Conservation (phyloP, 2,329 filamentous ascomycete species). For the Drechslerella coelobrocha region DNA sequence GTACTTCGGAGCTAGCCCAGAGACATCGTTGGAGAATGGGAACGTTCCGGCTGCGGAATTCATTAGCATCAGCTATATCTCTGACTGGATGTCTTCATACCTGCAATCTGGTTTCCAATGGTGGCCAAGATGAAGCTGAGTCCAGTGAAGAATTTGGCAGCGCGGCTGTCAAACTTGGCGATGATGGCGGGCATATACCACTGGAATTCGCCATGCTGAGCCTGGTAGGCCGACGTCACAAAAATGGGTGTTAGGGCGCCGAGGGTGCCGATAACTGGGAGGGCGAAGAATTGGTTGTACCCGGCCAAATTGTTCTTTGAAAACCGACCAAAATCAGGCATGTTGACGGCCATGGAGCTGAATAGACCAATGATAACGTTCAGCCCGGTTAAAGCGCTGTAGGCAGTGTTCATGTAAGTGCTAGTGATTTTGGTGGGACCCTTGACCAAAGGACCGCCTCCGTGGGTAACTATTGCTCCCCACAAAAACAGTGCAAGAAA, state of each 20-base stretch:
- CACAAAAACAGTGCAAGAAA: slow-evolving; percentile 61
- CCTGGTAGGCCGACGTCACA: slow-evolving; percentile 61
- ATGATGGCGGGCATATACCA: slow-evolving; percentile 64
- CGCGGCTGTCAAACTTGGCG: slow-evolving; percentile 60
- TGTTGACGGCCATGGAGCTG: slow-evolving; percentile 63
- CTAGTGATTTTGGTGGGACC: slow-evolving; percentile 57
- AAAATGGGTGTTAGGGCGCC: slow-evolving; percentile 63
- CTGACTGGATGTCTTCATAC: slow-evolving; percentile 51
- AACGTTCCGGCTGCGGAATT: slow-evolving; percentile 64
- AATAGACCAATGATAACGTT: slow-evolving; percentile 64
- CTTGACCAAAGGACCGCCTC: slow-evolving; percentile 59
- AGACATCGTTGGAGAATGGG: slow-evolving; percentile 65
- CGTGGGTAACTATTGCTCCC: slow-evolving; percentile 60
- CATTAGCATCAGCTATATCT: slow-evolving; percentile 56
- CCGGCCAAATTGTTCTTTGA: slow-evolving; percentile 59
- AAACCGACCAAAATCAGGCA: slow-evolving; percentile 61
- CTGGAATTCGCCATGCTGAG: slow-evolving; percentile 61
- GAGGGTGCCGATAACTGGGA: slow-evolving; percentile 62
- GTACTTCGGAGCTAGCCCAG: slow-evolving; percentile 63
- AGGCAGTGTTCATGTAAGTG: slow-evolving; percentile 60
- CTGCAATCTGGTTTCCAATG: slow-evolving; percentile 60
- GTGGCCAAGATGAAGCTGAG: slow-evolving; percentile 60
- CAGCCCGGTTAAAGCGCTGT: slow-evolving; percentile 60
- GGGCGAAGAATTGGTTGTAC: slow-evolving; percentile 61
- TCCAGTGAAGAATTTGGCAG: slow-evolving; percentile 60